Conservation (phyloP, 495 filamentous ascomycete species). For the Penicillium subrubescens region DNA sequence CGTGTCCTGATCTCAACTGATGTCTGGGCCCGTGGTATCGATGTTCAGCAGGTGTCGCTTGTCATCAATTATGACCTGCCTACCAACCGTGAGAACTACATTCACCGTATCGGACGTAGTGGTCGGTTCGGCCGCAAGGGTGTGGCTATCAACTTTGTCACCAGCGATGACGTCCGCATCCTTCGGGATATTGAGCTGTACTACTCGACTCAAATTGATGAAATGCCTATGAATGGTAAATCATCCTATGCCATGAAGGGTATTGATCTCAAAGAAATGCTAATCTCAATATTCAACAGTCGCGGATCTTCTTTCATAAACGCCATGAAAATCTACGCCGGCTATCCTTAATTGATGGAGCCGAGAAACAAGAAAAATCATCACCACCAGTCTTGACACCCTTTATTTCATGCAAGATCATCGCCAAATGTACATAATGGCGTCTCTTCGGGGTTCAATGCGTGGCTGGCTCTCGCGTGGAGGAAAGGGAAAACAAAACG, state of each 20-base stretch:
- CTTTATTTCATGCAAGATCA: neutral
- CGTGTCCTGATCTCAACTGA: conserved; percentile 98
- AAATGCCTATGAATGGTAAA: conserved; percentile 97
- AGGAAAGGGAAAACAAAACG: conserved; percentile 39
- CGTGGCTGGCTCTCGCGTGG: conserved; percentile 32
- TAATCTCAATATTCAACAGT: conserved; percentile 30
- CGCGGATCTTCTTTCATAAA: conserved; percentile 51
- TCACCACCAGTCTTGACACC: neutral
- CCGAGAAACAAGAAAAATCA: conserved; percentile 4
- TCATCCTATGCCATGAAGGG: neutral
- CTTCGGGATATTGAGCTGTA: conserved; percentile 96
- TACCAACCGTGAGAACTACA: conserved; percentile 99
- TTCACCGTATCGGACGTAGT: conserved; percentile 94
- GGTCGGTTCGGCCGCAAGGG: conserved; percentile 97
- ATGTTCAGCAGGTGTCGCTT: conserved; percentile 98
- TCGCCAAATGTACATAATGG: neutral
- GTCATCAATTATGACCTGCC: conserved; percentile 99
- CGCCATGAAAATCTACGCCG: neutral
- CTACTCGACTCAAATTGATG: conserved; percentile 98
- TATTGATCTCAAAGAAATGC: neutral
- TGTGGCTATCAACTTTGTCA: conserved; percentile 99
- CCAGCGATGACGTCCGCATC: conserved; percentile 95
- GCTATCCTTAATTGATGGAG: conserved; percentile 10
- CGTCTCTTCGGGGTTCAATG: conserved; percentile 5
- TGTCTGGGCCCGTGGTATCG: conserved; percentile 96